Percentiles rank a stretch among this genome's conserved stretches.
These are phyloP conservation scores for Vanrija pseudolonga DNA, from an alignment of 1,284 basidiomycete genomes.

Conservation along the genomic window DNA sequence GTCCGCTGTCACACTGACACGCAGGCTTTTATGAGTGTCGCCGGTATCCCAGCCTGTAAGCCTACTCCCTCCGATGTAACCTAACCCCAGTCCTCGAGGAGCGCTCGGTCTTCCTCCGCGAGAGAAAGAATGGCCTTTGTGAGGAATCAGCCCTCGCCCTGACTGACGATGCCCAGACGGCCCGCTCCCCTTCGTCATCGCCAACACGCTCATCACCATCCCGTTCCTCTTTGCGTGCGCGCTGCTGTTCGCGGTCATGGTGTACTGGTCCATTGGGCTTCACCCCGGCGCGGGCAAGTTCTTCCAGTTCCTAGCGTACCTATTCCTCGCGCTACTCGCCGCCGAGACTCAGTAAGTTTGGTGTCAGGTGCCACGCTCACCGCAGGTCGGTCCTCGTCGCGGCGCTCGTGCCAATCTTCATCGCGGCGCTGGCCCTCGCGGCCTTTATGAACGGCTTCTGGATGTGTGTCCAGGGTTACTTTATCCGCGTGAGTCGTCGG, in stretches of 20 bases:
- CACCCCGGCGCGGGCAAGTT: conserved; percentile 43
- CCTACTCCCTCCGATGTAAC: too few species aligned
- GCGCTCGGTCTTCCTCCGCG: conserved; percentile 45
- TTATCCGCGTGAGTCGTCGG: background rate
- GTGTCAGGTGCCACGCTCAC: too few species aligned
- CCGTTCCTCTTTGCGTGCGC: conserved; percentile 47
- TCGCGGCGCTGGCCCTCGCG: conserved; percentile 59
- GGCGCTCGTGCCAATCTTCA: conserved; percentile 58
- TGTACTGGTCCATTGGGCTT: conserved; percentile 26
- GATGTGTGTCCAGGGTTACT: conserved; percentile 53
- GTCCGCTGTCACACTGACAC: too few species aligned
- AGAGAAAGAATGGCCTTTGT: conserved; percentile 26
- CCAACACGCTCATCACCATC: conserved; percentile 42
- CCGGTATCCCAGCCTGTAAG: conserved; percentile 15
- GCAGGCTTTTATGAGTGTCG: conserved; percentile 53
- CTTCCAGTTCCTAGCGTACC: conserved; percentile 57
- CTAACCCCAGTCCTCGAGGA: conserved; percentile 49
- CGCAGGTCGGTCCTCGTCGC: conserved; percentile 52
- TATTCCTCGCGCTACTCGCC: conserved; percentile 58
- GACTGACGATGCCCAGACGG: conserved; percentile 25
- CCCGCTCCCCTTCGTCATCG: conserved; percentile 31
- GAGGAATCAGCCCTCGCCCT: conserved; percentile 30
- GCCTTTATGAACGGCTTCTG: conserved; percentile 61
- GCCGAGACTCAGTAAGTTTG: conserved; percentile 55
- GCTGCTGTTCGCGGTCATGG: conserved; percentile 28